phyloP scores from a whole-genome alignment of 192 early-diverging fungal species.

The Funneliformis geosporum region DNA sequence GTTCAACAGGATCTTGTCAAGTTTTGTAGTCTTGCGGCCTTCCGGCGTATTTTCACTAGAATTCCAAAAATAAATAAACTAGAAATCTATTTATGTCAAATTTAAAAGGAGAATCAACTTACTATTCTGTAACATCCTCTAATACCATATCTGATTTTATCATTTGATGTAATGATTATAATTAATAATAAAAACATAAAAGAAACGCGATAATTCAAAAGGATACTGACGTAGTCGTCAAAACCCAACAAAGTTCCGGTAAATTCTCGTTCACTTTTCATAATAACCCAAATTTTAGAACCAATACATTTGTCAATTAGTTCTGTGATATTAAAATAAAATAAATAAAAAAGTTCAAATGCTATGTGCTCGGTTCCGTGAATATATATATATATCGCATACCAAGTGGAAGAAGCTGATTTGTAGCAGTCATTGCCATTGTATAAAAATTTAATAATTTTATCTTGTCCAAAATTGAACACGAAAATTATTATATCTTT shows the following conservation, averaged over 20 bases:
- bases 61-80: conserved; percentile 17
- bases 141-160: conserved; percentile 84
- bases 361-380: too few species aligned
- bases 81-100: background rate
- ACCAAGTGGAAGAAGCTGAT: conserved; percentile 21
- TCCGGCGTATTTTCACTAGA: conserved; percentile 77
- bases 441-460: background rate
- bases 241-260: conserved; percentile 94
- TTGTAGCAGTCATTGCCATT: background rate
- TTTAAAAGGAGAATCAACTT: conserved; percentile 37
- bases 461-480: background rate
- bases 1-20: conserved; percentile 92
- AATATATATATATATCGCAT: background rate
- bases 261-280: conserved; percentile 98
- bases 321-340: conserved; percentile 54
- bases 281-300: conserved; percentile 94
- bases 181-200: background rate
- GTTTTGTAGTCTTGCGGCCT: conserved; percentile 70
- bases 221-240: conserved; percentile 93
- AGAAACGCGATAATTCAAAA: conserved; percentile 20
- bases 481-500: too few species aligned
- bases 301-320: conserved; percentile 98
- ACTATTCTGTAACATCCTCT: conserved; percentile 95
- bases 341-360: background rate
- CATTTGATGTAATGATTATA: background rate